Evolutionary conservation across 306 rosid genomes (phyloP).

Genomic region (Alnus glutinosa): DNA sequence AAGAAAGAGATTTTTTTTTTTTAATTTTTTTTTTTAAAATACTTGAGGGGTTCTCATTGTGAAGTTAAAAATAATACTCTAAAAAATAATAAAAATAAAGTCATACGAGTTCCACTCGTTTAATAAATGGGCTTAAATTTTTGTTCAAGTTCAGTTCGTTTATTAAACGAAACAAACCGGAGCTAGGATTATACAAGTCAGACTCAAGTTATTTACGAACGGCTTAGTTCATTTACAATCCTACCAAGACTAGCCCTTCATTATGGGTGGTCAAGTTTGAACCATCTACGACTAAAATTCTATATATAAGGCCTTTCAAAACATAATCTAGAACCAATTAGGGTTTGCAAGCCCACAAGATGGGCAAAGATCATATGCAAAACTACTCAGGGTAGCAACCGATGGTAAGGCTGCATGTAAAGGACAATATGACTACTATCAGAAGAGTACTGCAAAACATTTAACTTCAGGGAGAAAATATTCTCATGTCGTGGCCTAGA

Average conservation of each 20-base stretch:
- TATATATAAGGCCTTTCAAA: neutral
- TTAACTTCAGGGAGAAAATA: conserved; percentile 17
- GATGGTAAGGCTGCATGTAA: neutral
- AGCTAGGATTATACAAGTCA: neutral
- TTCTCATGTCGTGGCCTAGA: conserved; percentile 6
- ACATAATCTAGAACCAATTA: neutral
- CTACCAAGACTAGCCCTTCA: neutral
- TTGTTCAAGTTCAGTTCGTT: no score
- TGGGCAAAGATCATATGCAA: neutral
- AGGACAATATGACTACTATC: neutral
- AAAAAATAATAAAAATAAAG: no score
- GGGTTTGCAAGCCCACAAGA: neutral
- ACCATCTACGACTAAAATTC: neutral
- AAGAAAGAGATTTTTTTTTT: no score
- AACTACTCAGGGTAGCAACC: neutral
- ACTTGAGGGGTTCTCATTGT: no score
- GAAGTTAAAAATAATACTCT: no score
- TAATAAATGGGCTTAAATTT: no score
- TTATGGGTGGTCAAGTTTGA: neutral
- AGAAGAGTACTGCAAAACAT: neutral
- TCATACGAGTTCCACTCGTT: no score
- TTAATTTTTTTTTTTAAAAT: no score
- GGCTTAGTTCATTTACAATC: neutral
- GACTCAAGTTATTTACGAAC: no score
- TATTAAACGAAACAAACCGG: no score